Conservation (phyloP, 352 stramenopile genomes). For the Globisporangium nunn region DNA sequence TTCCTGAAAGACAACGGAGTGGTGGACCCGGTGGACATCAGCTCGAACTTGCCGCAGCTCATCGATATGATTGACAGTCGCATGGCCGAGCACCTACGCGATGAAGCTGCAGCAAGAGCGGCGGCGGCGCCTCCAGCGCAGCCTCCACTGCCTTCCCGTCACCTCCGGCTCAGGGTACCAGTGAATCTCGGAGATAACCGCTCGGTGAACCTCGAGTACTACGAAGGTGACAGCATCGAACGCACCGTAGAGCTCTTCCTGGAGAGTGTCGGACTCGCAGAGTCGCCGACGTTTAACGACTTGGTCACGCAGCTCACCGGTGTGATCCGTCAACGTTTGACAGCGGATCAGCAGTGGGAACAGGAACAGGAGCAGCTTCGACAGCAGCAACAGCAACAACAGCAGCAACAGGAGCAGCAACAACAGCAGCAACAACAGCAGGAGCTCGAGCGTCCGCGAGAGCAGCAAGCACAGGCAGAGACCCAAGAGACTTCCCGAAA, state of each 20-base stretch:
- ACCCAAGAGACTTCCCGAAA: conserved; percentile 6
- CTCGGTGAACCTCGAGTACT: conserved; percentile 50
- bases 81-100: conserved; percentile 32
- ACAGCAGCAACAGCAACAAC: not conserved
- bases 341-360: conserved; percentile 5
- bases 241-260: conserved; percentile 65
- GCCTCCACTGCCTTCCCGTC: conserved; percentile 10
- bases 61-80: conserved; percentile 50
- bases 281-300: conserved; percentile 29
- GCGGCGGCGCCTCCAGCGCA: conserved; percentile 3
- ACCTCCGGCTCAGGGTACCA: conserved; percentile 34
- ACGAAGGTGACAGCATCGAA: conserved; percentile 63
- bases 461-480: not conserved
- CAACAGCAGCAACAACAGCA: not conserved
- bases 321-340: conserved; percentile 30
- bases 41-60: conserved; percentile 43
- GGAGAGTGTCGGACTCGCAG: conserved; percentile 30
- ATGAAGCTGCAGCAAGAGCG: conserved; percentile 21
- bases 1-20: conserved; percentile 62
- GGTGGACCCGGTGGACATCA: conserved; percentile 25
- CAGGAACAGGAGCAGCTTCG: conserved; percentile 5
- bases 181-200: conserved; percentile 48
- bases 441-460: conserved; percentile 2
- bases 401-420: conserved; percentile 12
- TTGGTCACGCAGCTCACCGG: conserved; percentile 34